Percentiles rank a stretch among this genome's conserved stretches.
These are phyloP conservation scores for Patellaria atrata DNA, from an alignment of 495 filamentous ascomycete species.

Conservation along the genomic window DNA sequence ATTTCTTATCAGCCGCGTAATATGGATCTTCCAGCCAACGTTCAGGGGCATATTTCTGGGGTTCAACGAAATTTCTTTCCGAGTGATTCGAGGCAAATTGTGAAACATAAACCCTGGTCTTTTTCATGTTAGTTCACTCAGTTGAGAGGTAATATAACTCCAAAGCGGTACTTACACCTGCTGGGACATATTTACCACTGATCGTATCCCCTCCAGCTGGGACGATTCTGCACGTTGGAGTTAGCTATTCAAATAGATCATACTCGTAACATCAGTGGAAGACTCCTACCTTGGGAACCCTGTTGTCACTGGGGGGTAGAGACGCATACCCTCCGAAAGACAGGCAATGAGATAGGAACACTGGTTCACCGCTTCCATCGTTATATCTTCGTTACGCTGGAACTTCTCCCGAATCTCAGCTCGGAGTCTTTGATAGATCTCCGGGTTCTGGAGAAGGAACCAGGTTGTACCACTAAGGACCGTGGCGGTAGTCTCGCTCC, in stretches of 20 bases:
- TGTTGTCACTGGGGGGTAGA: conserved; percentile 19
- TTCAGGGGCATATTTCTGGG: conserved; percentile 32
- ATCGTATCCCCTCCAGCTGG: conserved; percentile 20
- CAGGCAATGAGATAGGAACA: conserved; percentile 21
- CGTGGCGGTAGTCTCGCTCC: conserved; percentile 45
- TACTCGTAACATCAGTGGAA: no score
- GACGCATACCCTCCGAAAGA: conserved; percentile 20
- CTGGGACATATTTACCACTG: conserved; percentile 20
- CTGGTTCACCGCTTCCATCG: conserved; percentile 26
- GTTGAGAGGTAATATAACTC: not conserved
- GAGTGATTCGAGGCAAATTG: conserved; percentile 30
- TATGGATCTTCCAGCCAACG: conserved; percentile 29
- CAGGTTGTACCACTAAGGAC: conserved; percentile 35
- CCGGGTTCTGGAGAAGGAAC: conserved; percentile 33
- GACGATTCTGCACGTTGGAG: no score
- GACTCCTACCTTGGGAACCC: conserved; percentile 18
- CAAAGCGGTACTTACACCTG: conserved; percentile 17
- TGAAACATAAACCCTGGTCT: conserved; percentile 30
- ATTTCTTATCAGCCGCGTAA: conserved; percentile 18
- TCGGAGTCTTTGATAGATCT: conserved; percentile 25
- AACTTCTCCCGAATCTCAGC: conserved; percentile 36
- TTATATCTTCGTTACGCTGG: conserved; percentile 29
- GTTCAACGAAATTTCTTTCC: conserved; percentile 26
- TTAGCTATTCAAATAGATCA: no score
- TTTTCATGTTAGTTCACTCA: not conserved